A percentile compares a stretch with the other conserved stretches of the same genome.
Evolutionary conservation across 1,139 yeast species (phyloP).

Genomic region (Debaryomycetaceae sp.): DNA sequence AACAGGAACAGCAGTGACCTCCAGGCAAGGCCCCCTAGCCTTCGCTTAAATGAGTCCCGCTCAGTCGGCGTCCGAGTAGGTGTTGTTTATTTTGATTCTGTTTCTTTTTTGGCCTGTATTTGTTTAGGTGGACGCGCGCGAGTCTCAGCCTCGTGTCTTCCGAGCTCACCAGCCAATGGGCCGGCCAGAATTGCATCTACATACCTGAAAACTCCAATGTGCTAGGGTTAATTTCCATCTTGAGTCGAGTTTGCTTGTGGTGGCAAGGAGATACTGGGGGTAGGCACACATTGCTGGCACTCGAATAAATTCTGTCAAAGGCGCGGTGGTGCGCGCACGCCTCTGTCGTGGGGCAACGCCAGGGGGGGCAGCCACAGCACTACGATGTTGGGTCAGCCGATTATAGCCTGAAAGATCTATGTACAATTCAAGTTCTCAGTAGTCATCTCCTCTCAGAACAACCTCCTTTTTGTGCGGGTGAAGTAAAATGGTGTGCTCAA

Average conservation of each 20-base stretch:
- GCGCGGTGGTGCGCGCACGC: slow-evolving; percentile 1
- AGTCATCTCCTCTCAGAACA: slow-evolving; percentile 93
- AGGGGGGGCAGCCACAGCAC: not conserved
- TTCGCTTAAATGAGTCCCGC: no score
- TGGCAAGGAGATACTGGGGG: not conserved
- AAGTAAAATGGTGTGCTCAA: slow-evolving; percentile 85
- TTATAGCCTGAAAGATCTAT: not conserved
- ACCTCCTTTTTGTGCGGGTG: slow-evolving; percentile 94
- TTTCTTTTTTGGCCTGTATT: no score
- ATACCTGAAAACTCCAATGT: slow-evolving; percentile 70
- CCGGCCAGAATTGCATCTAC: no score
- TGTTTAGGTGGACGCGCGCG: no score
- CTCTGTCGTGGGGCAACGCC: not conserved
- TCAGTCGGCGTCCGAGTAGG: no score
- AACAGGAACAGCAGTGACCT: no score
- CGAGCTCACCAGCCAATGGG: no score
- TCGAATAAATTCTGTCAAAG: slow-evolving; percentile 3
- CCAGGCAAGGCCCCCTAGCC: no score
- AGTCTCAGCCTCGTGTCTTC: no score
- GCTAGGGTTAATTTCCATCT: slow-evolving; percentile 60
- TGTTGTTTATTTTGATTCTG: no score
- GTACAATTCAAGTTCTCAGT: slow-evolving; percentile 26
- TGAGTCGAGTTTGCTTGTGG: slow-evolving; percentile 9
- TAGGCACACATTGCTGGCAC: slow-evolving; percentile 2
- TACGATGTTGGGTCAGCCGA: not conserved